Evolutionary conservation across 139 green algal species (phyloP).

Genomic region (Chlamydomonas sphaeroides): DNA sequence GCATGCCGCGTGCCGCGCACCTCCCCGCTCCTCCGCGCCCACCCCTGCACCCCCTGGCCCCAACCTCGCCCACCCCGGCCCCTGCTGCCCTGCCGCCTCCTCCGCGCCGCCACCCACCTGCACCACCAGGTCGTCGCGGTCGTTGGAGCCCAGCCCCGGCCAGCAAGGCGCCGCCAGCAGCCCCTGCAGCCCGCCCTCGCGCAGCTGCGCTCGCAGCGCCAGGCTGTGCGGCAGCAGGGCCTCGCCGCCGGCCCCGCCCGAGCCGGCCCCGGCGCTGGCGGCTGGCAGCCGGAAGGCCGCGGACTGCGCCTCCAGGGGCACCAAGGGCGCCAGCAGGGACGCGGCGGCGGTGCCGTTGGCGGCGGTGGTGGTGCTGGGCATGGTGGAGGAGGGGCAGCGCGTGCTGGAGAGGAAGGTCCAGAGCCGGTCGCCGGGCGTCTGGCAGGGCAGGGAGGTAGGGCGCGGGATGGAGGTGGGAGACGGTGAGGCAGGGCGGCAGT

Average conservation of each 20-base stretch:
- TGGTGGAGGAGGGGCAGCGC: not conserved
- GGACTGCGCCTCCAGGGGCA: not conserved
- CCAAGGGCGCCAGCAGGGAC: not conserved
- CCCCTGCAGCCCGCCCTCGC: not conserved
- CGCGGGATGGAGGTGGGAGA: not conserved
- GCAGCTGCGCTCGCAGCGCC: not conserved
- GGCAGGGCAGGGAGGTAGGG: too few species aligned
- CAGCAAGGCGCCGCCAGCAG: not conserved
- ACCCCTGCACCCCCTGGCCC: too few species aligned
- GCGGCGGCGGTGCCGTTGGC: not conserved
- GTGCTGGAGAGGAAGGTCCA: not conserved
- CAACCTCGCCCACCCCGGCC: too few species aligned
- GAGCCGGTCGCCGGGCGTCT: not conserved
- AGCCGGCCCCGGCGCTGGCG: too few species aligned
- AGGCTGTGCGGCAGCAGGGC: not conserved
- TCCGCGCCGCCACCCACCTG: not conserved
- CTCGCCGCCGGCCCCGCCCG: not conserved
- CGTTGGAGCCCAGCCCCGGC: not conserved
- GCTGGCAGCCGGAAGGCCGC: not conserved
- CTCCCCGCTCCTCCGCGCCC: too few species aligned
- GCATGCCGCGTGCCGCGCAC: too few species aligned
- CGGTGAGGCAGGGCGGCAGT: not conserved
- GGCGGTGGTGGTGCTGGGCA: not conserved
- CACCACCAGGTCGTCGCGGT: constrained; percentile 18
- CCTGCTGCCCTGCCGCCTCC: too few species aligned